A percentile compares a stretch with the other conserved stretches of the same genome.
Conservation (phyloP, 306 rosid genomes). For the Lagenaria siceraria region DNA sequence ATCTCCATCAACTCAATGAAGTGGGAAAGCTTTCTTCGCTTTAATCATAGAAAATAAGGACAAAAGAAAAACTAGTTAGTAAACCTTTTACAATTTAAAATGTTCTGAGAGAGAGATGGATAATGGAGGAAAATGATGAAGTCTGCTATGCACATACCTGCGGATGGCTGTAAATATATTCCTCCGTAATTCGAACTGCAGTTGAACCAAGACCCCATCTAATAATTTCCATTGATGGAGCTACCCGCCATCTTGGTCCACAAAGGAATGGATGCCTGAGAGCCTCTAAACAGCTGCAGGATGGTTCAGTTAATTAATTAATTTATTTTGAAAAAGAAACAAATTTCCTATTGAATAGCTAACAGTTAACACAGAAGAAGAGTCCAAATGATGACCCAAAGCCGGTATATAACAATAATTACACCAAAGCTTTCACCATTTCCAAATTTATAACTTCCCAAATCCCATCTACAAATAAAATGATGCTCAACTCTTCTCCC, state of each 20-base stretch:
- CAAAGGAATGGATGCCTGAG: constrained; percentile 96
- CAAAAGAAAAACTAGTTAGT: constrained; percentile 4
- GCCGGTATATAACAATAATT: background rate
- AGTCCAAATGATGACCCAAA: background rate
- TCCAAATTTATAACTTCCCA: background rate
- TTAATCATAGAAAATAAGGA: constrained; percentile 14
- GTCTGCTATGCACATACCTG: constrained; percentile 43
- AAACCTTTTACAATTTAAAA: constrained; percentile 3
- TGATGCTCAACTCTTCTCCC: background rate
- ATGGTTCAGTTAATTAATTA: background rate
- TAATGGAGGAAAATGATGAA: background rate
- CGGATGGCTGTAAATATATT: constrained; percentile 78
- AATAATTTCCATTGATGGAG: constrained; percentile 72
- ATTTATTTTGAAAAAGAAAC: background rate
- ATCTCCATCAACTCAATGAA: constrained; percentile 90
- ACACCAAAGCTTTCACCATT: background rate
- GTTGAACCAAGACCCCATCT: constrained; percentile 99
- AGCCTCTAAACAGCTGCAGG: constrained; percentile 85
- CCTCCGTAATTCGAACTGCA: constrained; percentile 75
- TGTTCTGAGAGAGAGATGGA: background rate
- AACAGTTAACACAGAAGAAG: background rate
- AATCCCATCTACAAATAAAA: background rate
- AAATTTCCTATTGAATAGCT: background rate
- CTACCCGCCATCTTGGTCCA: constrained; percentile 95
- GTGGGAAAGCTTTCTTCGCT: constrained; percentile 80